Base-by-base conservation (phyloP, 495 filamentous ascomycete species). In the Penicillium ochrochloron region DNA sequence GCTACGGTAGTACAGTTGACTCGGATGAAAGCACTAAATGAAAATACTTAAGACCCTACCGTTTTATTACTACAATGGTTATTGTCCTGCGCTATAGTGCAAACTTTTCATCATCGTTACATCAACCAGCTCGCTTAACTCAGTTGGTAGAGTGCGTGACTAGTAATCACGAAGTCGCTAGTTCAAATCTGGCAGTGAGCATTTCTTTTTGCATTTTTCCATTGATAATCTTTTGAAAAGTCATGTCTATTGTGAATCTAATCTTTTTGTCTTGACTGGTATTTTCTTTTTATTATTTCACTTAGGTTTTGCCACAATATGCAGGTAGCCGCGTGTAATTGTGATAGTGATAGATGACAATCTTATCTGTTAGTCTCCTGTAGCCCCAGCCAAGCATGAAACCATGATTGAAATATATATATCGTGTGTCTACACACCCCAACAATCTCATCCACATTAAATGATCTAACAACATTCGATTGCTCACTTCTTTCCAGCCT, bases 401-500 rank as follows among this genome's bases (percentile, higher is more conserved):
- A 25, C 44, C 12, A 3, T 3, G 11, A 23, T 5, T n/a, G 39
- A 25, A 11, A 21, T 11, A 48, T 25, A 48, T 48, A 48, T 48
- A n/a, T 21, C n/a, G 1, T 15, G 7, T 19, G n/a, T 9, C 42
- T n/a, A 10, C 42, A 44, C 7, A n/a, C 19, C 42, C 5, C n/a
- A 21, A 2, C n/a, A 44, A 21, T 3, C 15, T 6, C 10, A 6
- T 48, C 8, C 44, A 48, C 19, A 48, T 25, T 25, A 14, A 25
- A 14, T 46, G 0, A 14, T 21, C n/a, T 12, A 48, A 8, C 21
- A 25, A 21, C 2, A 12, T 2, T 48, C 21, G 19, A 48, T 31
- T 9, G 15, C 56, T 77, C 65, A 79, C 65, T 85, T 89, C 70
- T 84, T 85, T 58, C 84, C 85, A 59, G 86, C 82, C 67, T 86